phyloP scores from a whole-genome alignment of 148 eudicot genomes.

The Diospyros kaki region DNA sequence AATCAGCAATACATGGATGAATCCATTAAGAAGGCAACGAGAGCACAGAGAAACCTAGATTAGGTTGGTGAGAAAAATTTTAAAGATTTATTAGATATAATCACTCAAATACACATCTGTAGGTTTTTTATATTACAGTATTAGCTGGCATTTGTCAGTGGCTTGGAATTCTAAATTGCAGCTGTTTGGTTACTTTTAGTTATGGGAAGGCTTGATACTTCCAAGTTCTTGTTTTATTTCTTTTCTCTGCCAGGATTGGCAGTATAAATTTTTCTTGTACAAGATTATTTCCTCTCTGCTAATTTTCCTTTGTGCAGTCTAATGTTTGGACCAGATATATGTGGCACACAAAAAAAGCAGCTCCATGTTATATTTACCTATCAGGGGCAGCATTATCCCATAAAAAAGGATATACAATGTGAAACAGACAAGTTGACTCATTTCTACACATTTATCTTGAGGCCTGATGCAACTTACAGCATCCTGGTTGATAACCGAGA shows the following conservation, averaged over 20 bases:
- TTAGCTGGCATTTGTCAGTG: background rate
- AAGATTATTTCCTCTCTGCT: background rate
- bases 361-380: conserved; percentile 85
- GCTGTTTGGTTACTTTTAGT: background rate
- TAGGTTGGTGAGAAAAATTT: too few relatives aligned
- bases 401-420: conserved; percentile 87
- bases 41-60: too few relatives aligned
- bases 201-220: background rate
- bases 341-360: conserved; percentile 85
- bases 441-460: conserved; percentile 80
- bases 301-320: conserved; percentile 46
- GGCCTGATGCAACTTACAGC: conserved; percentile 87
- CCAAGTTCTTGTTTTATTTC: background rate
- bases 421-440: conserved; percentile 98
- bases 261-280: background rate
- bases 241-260: background rate
- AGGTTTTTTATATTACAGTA: too few relatives aligned
- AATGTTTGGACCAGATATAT: conserved; percentile 97
- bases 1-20: too few relatives aligned
- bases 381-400: conserved; percentile 87
- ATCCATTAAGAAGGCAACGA: too few relatives aligned
- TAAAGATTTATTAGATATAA: too few relatives aligned
- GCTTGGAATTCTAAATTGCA: background rate
- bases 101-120: too few relatives aligned
- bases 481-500: conserved; percentile 76